Evolutionary conservation across 1,284 basidiomycete genomes (phyloP), one percentile per base, ranked within the genome.

Genomic region (Ceratobasidium sp.): DNA sequence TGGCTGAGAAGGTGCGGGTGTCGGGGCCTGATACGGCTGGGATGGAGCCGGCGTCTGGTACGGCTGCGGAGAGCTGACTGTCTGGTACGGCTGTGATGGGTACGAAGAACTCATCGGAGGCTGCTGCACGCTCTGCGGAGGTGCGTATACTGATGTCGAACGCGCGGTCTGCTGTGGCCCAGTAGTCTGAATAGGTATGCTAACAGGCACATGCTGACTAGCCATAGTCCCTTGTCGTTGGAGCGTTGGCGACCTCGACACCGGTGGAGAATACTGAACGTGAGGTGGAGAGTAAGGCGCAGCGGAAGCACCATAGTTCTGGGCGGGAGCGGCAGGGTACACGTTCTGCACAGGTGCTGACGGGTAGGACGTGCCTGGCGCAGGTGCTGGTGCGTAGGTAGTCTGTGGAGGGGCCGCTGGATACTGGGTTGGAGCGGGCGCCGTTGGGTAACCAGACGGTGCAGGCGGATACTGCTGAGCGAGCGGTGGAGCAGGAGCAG

Each of bases 41-140:
- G 76, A 64, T 13, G 78, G 58, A 19, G 76, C 73, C 43, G 79
- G 64, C 72, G 78, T 74, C 74, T 79, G 75, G 76, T 76, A 71
- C 46, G 80, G 81, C 37, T 81, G 80, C 41, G 81, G 76, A 4
- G 77, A 74, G 65, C 77, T 66, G 74, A 77, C 24, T 77, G 79
- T 78, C 24, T 71, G 58, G 59, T 76, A 71, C 59, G 77, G 71
- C 7, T 69, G 59, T 13, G 76, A 14, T 5, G 80, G 79, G 73
- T 79, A 78, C 4, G 77, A 56, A 2, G 79, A 79, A 66, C 79
- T 80, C 61, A 78, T 74, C 6, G 77, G 77, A 7, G 79, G 75
- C 19, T 63, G 64, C 19, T 73, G 68, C n/a, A 39, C 29, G 19
- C 34, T 46, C 46, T 74, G 74, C 14, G 27, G 63, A n/a, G 78